Conservation (phyloP, 2,329 filamentous ascomycete species). For the Apiospora marii region DNA sequence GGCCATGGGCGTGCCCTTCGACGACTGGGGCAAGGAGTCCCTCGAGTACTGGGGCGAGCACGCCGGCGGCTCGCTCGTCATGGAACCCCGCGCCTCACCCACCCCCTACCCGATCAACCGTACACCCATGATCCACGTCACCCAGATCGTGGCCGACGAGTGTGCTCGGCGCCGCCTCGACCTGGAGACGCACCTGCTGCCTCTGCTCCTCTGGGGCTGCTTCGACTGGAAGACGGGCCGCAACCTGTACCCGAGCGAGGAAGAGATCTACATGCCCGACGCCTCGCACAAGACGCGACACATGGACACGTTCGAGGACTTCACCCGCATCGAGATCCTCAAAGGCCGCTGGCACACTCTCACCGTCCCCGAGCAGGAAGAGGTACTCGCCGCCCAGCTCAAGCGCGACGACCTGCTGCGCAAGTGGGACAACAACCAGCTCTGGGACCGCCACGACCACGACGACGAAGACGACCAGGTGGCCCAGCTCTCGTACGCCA, state of each 20-base stretch:
- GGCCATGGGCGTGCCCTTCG: constrained; percentile 60
- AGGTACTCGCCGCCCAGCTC: neutral
- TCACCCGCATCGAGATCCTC: constrained; percentile 24
- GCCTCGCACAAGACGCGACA: constrained; percentile 47
- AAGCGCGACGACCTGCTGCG: constrained; percentile 1
- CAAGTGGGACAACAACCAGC: constrained; percentile 13
- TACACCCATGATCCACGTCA: constrained; percentile 57
- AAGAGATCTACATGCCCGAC: constrained; percentile 61
- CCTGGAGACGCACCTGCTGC: constrained; percentile 60
- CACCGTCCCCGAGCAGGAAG: neutral
- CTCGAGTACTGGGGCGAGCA: constrained; percentile 64
- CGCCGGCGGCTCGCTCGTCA: neutral
- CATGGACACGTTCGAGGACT: constrained; percentile 40
- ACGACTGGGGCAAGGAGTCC: constrained; percentile 60
- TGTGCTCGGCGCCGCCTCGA: constrained; percentile 57
- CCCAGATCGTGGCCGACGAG: constrained; percentile 61
- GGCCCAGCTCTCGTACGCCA: neutral
- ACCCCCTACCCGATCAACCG: constrained; percentile 45
- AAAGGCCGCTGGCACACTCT: constrained; percentile 23
- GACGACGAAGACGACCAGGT: neutral
- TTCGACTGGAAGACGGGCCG: constrained; percentile 60
- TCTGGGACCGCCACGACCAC: neutral
- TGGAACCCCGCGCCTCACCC: too few species aligned
- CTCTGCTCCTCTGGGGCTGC: constrained; percentile 70
- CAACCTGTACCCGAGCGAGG: constrained; percentile 58